Base-by-base conservation (phyloP, 345 rosid genomes). In the Microcos paniculata region DNA sequence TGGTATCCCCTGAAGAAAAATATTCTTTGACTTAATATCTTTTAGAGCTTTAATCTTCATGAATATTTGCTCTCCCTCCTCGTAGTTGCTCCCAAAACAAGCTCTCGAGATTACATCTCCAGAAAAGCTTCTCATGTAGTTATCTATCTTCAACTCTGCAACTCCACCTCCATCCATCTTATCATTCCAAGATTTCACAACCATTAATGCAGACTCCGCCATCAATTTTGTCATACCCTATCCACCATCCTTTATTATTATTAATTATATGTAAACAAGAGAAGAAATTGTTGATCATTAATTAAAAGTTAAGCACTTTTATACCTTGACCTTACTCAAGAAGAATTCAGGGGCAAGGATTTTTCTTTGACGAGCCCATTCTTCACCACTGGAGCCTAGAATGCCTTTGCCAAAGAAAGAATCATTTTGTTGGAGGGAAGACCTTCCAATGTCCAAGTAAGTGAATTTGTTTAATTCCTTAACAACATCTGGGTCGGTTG, bases 71-170 rank as follows among this genome's bases (percentile, higher is more conserved):
- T 80, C 87, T 40, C 91, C 92, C 74, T 85, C 82, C 15, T 66
- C 62, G 62, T 86, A 87, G 67, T 85, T 82, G 67, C 90, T 90
- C 14, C 92, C 92, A 72, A 90, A 89, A 71, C 88, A 89, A 70
- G 90, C 85, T 66, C 83, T 85, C 21, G 95, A 78, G 66, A 92
- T 88, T 14, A 90, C 87, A 53, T 88, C 91, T 11, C 86, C 91
- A 3, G 93, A 88, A 33, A 84, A 81, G 28, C 76, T 82, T 78
- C 84, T 83, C 72, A 88, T 80, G 59, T 84, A 81, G 58, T 71
- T 86, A 14, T 84, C 88, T 5, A 82, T 76, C 15, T 58, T 77
- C 1, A 82, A 72, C 21, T 74, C 83, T 2, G 70, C 73, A 13
- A 18, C 31, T 10, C 69, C 65, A n/a, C 68, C 79, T 21, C 67